Conservation (phyloP, 73 alveolate species). For the Blepharisma japonicum region DNA sequence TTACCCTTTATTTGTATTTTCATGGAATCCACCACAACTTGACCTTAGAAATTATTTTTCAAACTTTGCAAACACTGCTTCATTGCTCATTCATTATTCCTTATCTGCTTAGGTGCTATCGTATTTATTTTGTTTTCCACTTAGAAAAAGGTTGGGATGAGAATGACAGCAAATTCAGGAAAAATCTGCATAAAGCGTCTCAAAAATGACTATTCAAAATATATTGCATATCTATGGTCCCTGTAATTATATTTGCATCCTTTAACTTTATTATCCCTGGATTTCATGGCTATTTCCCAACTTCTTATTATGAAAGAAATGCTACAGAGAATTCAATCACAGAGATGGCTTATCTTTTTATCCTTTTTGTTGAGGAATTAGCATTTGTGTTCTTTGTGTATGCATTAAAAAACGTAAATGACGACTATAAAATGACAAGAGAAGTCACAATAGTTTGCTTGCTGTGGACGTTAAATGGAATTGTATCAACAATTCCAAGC, state of each 20-base stretch:
- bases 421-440: slow-evolving; percentile 23
- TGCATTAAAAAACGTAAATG: not conserved
- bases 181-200: not conserved
- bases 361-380: slow-evolving; percentile 3
- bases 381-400: not conserved
- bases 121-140: not conserved
- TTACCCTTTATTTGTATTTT: not conserved
- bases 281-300: not conserved
- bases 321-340: not conserved
- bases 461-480: not conserved
- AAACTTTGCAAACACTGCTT: not conserved
- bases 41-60: not conserved
- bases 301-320: slow-evolving; percentile 11
- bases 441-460: slow-evolving; percentile 19
- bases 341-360: not conserved
- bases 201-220: slow-evolving; percentile 17
- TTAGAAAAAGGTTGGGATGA: slow-evolving; percentile 24
- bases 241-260: slow-evolving; percentile 13
- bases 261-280: not conserved
- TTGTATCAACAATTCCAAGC: not conserved
- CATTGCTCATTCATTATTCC: not conserved
- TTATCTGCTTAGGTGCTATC: slow-evolving; percentile 28
- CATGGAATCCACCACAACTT: no score
- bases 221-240: not conserved
- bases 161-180: not conserved